These are phyloP conservation scores for Volvox carteri DNA, from an alignment of 163 green algal genomes.

Conservation along the genomic window DNA sequence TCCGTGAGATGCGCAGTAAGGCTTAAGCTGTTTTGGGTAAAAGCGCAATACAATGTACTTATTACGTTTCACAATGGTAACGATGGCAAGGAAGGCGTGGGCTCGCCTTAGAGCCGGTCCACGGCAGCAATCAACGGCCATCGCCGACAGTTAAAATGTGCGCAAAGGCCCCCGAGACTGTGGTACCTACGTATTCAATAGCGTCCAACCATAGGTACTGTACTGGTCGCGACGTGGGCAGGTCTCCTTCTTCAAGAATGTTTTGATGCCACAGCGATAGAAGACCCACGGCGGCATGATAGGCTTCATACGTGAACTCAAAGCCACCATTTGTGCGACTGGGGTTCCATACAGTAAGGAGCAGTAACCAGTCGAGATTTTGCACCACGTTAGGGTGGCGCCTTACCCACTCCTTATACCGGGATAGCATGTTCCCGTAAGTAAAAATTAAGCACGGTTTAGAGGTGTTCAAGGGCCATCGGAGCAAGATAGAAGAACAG, in stretches of 20 bases:
- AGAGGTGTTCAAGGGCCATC: not conserved
- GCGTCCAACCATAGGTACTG: constrained; percentile 57
- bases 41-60: too few relatives aligned
- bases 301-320: constrained; percentile 61
- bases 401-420: constrained; percentile 63
- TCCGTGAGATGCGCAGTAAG: too few relatives aligned
- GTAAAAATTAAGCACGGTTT: not conserved
- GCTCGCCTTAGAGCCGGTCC: too few relatives aligned
- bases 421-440: constrained; percentile 20
- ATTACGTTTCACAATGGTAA: too few relatives aligned
- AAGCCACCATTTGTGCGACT: constrained; percentile 24
- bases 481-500: too few relatives aligned
- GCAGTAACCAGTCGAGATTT: constrained; percentile 64
- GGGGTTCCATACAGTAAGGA: constrained; percentile 58
- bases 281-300: constrained; percentile 59
- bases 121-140: not conserved
- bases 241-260: constrained; percentile 59
- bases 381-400: constrained; percentile 54
- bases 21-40: too few relatives aligned
- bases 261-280: constrained; percentile 61
- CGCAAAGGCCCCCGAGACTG: not conserved
- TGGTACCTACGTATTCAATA: constrained; percentile 58
- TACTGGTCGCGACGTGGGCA: constrained; percentile 18
- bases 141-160: not conserved
- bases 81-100: too few relatives aligned